phyloP scores from a whole-genome alignment of 768 basidiomycete genomes.

The Hericium erinaceus region DNA sequence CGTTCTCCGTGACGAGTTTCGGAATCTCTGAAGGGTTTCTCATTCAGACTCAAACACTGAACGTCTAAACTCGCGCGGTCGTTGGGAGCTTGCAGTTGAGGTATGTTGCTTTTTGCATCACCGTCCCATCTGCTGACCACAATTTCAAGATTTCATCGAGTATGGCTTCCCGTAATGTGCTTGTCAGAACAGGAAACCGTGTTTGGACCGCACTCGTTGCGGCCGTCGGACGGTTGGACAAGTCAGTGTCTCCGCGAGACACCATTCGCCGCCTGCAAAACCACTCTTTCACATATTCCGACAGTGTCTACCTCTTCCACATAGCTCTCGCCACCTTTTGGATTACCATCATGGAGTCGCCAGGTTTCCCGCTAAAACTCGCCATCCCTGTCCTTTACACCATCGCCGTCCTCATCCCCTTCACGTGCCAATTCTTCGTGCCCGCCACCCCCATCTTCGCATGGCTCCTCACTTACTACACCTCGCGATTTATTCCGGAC shows the following conservation, averaged over 20 bases:
- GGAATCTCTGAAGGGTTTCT: background rate
- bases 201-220: slow-evolving; percentile 42
- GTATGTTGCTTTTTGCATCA: background rate
- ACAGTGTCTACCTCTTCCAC: slow-evolving; percentile 59
- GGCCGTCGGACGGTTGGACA: slow-evolving; percentile 62
- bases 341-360: slow-evolving; percentile 62
- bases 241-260: slow-evolving; percentile 61
- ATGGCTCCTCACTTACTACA: slow-evolving; percentile 83
- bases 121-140: background rate
- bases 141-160: background rate
- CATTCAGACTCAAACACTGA: background rate
- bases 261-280: slow-evolving; percentile 50
- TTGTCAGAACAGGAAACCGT: slow-evolving; percentile 4
- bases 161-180: slow-evolving; percentile 4
- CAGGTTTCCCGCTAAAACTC: slow-evolving; percentile 66
- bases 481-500: slow-evolving; percentile 77
- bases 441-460: slow-evolving; percentile 82
- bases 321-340: slow-evolving; percentile 56
- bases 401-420: slow-evolving; percentile 64
- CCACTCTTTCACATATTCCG: slow-evolving; percentile 46
- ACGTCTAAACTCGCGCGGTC: background rate
- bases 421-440: slow-evolving; percentile 85
- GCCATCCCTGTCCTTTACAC: slow-evolving; percentile 65
- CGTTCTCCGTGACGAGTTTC: background rate
- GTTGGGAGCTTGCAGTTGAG: background rate